Evolutionary conservation across 1,284 basidiomycete genomes (phyloP).

Genomic region (Salmacisia buchloeana): DNA sequence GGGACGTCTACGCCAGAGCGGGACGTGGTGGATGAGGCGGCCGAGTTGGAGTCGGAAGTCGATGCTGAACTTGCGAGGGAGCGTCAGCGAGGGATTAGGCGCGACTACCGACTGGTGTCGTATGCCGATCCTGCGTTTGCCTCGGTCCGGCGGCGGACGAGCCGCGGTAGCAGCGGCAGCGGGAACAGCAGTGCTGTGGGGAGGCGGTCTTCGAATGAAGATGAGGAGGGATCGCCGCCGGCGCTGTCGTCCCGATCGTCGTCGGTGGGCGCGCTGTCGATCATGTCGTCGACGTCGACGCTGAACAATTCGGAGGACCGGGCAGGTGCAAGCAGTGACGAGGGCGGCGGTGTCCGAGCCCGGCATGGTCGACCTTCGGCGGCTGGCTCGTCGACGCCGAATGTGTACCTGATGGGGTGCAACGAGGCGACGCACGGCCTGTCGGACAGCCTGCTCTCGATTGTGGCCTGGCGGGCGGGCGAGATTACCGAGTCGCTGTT

Average conservation of each 20-base stretch:
- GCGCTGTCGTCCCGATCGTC: not conserved
- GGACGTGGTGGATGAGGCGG: slow-evolving; percentile 28
- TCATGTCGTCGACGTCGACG: not conserved
- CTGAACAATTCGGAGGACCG: not conserved
- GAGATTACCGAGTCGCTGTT: slow-evolving; percentile 35
- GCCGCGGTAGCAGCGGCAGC: not conserved
- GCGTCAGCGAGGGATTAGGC: slow-evolving; percentile 39
- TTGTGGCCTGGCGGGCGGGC: slow-evolving; percentile 42
- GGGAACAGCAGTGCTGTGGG: not conserved
- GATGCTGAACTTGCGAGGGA: slow-evolving; percentile 32
- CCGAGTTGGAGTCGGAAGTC: not conserved
- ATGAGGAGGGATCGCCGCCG: not conserved
- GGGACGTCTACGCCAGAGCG: slow-evolving; percentile 7
- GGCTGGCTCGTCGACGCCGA: slow-evolving; percentile 19
- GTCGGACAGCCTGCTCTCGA: slow-evolving; percentile 40
- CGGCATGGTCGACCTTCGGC: not conserved
- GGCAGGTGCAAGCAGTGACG: too few relatives aligned
- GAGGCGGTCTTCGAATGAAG: not conserved
- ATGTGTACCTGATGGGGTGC: slow-evolving; percentile 43
- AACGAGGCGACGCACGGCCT: slow-evolving; percentile 48
- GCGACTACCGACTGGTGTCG: slow-evolving; percentile 45
- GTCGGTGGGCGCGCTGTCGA: not conserved
- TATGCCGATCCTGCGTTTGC: slow-evolving; percentile 9
- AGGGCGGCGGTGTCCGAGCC: too few relatives aligned
- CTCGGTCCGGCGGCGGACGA: not conserved